These are phyloP conservation scores for Geoglossum cookeanum DNA, from an alignment of 2,329 filamentous ascomycete species.

Conservation along the genomic window DNA sequence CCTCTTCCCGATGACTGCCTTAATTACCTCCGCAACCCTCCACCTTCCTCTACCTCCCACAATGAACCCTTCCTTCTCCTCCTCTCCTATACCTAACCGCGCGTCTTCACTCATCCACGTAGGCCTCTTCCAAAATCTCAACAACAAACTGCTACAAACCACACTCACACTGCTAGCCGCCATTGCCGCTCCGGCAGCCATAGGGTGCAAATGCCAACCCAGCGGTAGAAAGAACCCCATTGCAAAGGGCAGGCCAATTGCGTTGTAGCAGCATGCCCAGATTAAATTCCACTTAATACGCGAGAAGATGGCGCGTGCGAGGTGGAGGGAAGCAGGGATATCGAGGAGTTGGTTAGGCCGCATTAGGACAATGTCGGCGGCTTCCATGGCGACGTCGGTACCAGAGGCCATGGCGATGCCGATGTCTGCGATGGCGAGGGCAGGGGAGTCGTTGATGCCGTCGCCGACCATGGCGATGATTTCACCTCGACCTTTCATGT, in stretches of 20 bases:
- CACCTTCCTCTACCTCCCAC: background rate
- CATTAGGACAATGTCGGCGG: constrained; percentile 92
- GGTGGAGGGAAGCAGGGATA: constrained; percentile 69
- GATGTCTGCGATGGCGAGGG: constrained; percentile 77
- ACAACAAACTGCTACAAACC: constrained; percentile 60
- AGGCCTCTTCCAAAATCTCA: constrained; percentile 75
- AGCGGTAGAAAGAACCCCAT: constrained; percentile 93
- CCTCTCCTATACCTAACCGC: constrained; percentile 20
- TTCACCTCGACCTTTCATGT: constrained; percentile 55
- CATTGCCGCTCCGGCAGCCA: constrained; percentile 92
- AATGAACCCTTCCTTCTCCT: background rate
- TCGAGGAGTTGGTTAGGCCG: constrained; percentile 76
- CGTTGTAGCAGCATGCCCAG: constrained; percentile 88
- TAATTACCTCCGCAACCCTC: background rate
- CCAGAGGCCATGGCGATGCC: constrained; percentile 85
- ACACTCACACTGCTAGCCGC: constrained; percentile 79
- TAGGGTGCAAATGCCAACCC: constrained; percentile 72
- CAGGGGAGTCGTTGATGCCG: constrained; percentile 95
- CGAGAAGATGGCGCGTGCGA: constrained; percentile 68
- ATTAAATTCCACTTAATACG: constrained; percentile 86
- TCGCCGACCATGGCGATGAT: constrained; percentile 94
- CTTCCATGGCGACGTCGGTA: constrained; percentile 95
- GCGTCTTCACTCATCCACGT: constrained; percentile 64
- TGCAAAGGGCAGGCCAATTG: constrained; percentile 79
- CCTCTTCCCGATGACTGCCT: background rate